Evolutionary conservation across 2,329 filamentous ascomycete species (phyloP), one percentile per base, ranked within the genome.

Genomic region (Diplodia sapinea): DNA sequence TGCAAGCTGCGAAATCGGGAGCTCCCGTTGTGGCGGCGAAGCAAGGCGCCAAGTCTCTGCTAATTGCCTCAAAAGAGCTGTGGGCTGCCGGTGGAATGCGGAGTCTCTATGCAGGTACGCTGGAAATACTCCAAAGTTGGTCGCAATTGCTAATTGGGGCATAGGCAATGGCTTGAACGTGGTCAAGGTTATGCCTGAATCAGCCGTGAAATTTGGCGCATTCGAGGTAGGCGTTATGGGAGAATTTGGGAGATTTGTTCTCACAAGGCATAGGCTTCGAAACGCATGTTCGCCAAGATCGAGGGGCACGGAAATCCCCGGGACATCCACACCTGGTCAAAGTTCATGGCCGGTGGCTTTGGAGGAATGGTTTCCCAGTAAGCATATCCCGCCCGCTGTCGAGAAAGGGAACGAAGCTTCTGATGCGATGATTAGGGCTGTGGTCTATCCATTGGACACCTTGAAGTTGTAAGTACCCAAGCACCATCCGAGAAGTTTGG

Each of bases 161-260:
- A 8, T 73, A 96, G 94, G 95, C 47, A 99, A 99, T 75, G 95
- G 95, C 3, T 83, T 99, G 72, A 99, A 99, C 73, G 93, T 99
- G 2, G 80, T 97, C 75, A 99, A 99, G 79, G 95, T 99, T 69
- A 97, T 98, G 93, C 95, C 95, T 0, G 95, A 99, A 81, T 97
- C 94, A 33, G 94, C 95, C 31, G 97, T 99, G 77, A 96, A 97
- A 80, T 99, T 99, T 78, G 95, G 95, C 69, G 94, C 94, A 23
- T 99, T 97, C 76, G 95, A 99, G 82, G 87, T 87, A 77, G 73
- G 79, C 70, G 12, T 2, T n/a, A n/a, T 9, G 50, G 5, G 17
- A 11, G 15, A n/a, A 5, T 15, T 4, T 13, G 8, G 8, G 43
- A 54, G 26, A 49, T 67, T 71, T 74, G 69, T 75, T 65, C 17